These are phyloP conservation scores for Xerocomus nothofagi DNA, from an alignment of 1,284 basidiomycete genomes.

Conservation along the genomic window DNA sequence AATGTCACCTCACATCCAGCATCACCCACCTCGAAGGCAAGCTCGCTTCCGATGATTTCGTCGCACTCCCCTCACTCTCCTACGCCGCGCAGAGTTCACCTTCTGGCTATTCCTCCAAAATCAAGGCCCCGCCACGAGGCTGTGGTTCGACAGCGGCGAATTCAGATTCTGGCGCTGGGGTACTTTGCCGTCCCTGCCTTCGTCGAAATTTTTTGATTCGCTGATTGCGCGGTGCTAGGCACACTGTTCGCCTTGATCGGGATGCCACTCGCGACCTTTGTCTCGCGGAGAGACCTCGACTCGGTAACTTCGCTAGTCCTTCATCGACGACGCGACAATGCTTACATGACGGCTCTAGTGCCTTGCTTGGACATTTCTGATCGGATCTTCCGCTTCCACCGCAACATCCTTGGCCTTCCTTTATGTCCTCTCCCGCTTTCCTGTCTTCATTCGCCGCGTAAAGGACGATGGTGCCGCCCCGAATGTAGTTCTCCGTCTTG, in stretches of 20 bases:
- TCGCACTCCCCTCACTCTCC: conserved; percentile 5
- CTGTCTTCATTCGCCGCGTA: conserved; percentile 63
- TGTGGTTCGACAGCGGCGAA: conserved; percentile 73
- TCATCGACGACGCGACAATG: neutral
- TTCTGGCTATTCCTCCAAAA: conserved; percentile 79
- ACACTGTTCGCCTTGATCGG: conserved; percentile 61
- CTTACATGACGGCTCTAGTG: conserved; percentile 41
- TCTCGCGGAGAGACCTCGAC: conserved; percentile 54
- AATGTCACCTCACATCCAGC: conserved; percentile 37
- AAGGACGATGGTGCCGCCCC: conserved; percentile 69
- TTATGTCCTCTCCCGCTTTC: conserved; percentile 66
- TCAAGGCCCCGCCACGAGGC: conserved; percentile 62
- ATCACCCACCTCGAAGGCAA: conserved; percentile 78
- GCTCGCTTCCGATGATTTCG: neutral
- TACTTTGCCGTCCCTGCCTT: conserved; percentile 32
- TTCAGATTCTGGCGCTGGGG: conserved; percentile 60
- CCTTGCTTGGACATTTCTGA: conserved; percentile 67
- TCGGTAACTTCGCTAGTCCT: conserved; percentile 42
- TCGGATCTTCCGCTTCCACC: conserved; percentile 62
- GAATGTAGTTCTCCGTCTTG: conserved; percentile 64
- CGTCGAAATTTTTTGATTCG: conserved; percentile 9
- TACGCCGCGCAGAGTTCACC: conserved; percentile 52
- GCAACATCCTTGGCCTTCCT: conserved; percentile 64
- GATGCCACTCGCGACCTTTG: conserved; percentile 63
- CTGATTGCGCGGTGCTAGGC: conserved; percentile 41